Conservation (phyloP, 2,329 filamentous ascomycete genomes). For the Colletotrichum somersetense region DNA sequence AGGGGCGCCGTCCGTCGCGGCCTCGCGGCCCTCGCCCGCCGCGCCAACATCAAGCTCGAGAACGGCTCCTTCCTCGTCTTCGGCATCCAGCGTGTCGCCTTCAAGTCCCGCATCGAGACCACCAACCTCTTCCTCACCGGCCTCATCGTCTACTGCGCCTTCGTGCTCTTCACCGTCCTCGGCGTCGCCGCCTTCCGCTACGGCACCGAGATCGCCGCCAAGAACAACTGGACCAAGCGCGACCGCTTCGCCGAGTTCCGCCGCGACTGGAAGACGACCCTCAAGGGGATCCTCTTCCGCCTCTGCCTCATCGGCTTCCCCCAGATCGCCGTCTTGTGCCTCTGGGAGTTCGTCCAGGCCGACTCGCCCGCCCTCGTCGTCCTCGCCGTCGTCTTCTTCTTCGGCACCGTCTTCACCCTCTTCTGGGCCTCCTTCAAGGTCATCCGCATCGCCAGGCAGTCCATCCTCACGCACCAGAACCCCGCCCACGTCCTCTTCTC, state of each 20-base stretch:
- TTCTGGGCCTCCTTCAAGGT: conserved; percentile 92
- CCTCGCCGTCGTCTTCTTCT: conserved; percentile 88
- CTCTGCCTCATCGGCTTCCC: conserved; percentile 92
- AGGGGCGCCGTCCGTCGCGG: conserved; percentile 61
- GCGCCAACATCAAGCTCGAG: conserved; percentile 65
- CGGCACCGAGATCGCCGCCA: conserved; percentile 80
- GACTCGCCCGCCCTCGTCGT: conserved; percentile 91
- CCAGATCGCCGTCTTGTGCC: conserved; percentile 87
- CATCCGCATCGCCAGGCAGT: conserved; percentile 87
- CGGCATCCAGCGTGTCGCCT: conserved; percentile 91
- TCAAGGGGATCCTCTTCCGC: conserved; percentile 95
- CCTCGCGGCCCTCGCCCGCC: conserved; percentile 61
- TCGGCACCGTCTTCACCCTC: conserved; percentile 82
- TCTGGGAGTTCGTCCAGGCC: conserved; percentile 91
- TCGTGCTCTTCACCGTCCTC: conserved; percentile 80
- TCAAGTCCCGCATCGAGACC: conserved; percentile 84
- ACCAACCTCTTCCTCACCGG: conserved; percentile 96
- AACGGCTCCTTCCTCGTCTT: conserved; percentile 74
- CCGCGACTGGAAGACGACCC: conserved; percentile 90
- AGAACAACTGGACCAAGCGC: conserved; percentile 80
- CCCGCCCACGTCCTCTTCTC: conserved; percentile 97
- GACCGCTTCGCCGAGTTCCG: conserved; percentile 95
- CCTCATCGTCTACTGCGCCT: conserved; percentile 87
- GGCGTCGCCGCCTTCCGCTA: conserved; percentile 84
- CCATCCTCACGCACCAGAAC: conserved; percentile 92